These are phyloP conservation scores for Diaporthe ilicicola DNA, from an alignment of 2,329 filamentous ascomycete genomes.

Conservation along the genomic window DNA sequence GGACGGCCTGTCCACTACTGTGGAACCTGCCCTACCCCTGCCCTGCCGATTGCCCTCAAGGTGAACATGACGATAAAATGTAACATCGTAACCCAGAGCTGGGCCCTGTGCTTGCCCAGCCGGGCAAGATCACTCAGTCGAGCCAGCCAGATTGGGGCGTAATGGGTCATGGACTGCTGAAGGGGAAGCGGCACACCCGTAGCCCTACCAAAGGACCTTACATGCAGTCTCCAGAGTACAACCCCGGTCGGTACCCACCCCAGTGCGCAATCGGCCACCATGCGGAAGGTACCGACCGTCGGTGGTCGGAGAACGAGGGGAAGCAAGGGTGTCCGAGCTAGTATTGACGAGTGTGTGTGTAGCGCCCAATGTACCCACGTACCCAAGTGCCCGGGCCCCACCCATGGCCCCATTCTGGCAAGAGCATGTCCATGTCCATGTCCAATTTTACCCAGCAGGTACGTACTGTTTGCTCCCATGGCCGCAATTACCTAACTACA, in stretches of 20 bases:
- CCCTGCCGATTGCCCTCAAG: no score
- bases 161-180: not conserved
- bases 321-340: slow-evolving; percentile 9
- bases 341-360: not conserved
- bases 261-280: not conserved
- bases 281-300: slow-evolving; percentile 4
- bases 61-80: slow-evolving; percentile 9
- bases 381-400: not conserved
- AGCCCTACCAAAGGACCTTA: slow-evolving; percentile 26
- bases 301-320: slow-evolving; percentile 7
- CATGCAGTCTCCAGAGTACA: slow-evolving; percentile 15
- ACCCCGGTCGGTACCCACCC: slow-evolving; percentile 7
- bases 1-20: slow-evolving; percentile 14
- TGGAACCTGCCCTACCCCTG: not conserved
- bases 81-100: not conserved
- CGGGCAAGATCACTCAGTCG: not conserved
- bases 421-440: not conserved
- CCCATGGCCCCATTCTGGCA: not conserved
- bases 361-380: not conserved
- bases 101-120: slow-evolving; percentile 1
- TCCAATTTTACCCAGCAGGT: slow-evolving; percentile 17
- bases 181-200: not conserved
- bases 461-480: not conserved
- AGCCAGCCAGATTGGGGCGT: not conserved
- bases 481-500: slow-evolving; percentile 13